Conservation (phyloP, 768 basidiomycete genomes). For the Rhodosporidiobolus odoratus region DNA sequence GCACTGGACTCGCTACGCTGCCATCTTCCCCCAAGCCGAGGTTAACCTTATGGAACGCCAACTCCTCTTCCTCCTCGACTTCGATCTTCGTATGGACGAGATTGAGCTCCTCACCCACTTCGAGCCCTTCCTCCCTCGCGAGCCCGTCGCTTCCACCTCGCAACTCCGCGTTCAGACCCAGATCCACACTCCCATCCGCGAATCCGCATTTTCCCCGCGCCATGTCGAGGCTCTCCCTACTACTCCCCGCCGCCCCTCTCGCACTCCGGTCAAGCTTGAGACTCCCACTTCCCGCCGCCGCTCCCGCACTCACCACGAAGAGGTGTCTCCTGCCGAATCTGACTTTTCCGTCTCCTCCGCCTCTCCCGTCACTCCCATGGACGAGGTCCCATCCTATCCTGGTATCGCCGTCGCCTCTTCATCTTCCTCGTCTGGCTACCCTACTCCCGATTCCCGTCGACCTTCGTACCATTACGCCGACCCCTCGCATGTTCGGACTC, state of each 20-base stretch:
- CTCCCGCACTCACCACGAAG: background rate
- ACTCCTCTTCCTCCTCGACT: slow-evolving; percentile 84
- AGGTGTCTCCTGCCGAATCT: slow-evolving; percentile 24
- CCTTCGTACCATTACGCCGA: slow-evolving; percentile 6
- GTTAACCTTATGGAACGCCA: slow-evolving; percentile 97
- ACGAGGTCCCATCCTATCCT: slow-evolving; percentile 19
- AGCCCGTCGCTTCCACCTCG: slow-evolving; percentile 19
- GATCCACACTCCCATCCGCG: slow-evolving; percentile 5
- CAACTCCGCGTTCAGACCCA: slow-evolving; percentile 4
- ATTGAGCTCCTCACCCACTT: slow-evolving; percentile 60
- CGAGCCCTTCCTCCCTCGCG: slow-evolving; percentile 53
- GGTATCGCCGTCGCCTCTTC: slow-evolving; percentile 11
- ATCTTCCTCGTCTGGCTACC: background rate
- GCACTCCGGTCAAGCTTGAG: background rate
- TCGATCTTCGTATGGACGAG: slow-evolving; percentile 85
- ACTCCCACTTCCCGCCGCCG: slow-evolving; percentile 4
- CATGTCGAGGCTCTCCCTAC: slow-evolving; percentile 6
- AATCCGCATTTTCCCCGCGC: background rate
- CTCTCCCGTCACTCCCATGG: slow-evolving; percentile 18
- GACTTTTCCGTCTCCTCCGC: slow-evolving; percentile 17
- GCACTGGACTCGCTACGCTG: slow-evolving; percentile 80
- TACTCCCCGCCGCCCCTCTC: background rate
- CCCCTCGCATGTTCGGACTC: background rate
- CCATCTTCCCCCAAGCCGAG: slow-evolving; percentile 58
- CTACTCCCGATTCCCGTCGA: slow-evolving; percentile 2